Evolutionary conservation across 345 rosid species (phyloP), one percentile per base, ranked within the genome.

Genomic region (Pugionium dolabratum): DNA sequence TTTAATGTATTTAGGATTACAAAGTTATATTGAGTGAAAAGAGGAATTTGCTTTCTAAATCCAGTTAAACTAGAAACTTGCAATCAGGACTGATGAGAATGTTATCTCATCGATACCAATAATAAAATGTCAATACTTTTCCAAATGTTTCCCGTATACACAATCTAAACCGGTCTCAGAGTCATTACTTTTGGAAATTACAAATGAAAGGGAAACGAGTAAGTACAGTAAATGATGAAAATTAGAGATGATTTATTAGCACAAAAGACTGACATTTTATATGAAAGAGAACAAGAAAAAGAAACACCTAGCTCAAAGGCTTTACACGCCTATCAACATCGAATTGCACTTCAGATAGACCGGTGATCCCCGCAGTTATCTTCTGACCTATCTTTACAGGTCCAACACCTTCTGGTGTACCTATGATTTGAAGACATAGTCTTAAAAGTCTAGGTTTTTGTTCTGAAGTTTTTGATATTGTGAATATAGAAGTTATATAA

Each of bases 401-500:
- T 70, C 97, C 97, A 72, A 84, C 92, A 55, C 98, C 96, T 74
- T 78, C 75, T 33, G 96, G 98, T 67, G 98, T 90, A 64, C 98
- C 98, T 93, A 79, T 79, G 30, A 69, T 34, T 42, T 33, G 6
- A 58, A 58, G 32, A 48, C 36, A 10, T 50, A 34, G 46, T 58
- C 49, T 45, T 60, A 11, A 9, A 48, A 3, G 4, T 43, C 10
- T 9, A 40, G 7, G 9, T 37, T 54, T 18, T 44, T 5, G 43
- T 18, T 51, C 54, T 1, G 7, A 51, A 7, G 7, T 39, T 11
- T 72, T 65, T 36, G 7, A 7, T 26, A 33, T 18, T 41, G 43
- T 0, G 33, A 34, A 37, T 25, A 32, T 6, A 41, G 0, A 40
- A 47, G 27, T 4, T 72, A 18, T 64, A 18, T 39, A 3, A 54